Evolutionary conservation across 1,284 basidiomycete species (phyloP).

Genomic region (Boletus semigastroideus): DNA sequence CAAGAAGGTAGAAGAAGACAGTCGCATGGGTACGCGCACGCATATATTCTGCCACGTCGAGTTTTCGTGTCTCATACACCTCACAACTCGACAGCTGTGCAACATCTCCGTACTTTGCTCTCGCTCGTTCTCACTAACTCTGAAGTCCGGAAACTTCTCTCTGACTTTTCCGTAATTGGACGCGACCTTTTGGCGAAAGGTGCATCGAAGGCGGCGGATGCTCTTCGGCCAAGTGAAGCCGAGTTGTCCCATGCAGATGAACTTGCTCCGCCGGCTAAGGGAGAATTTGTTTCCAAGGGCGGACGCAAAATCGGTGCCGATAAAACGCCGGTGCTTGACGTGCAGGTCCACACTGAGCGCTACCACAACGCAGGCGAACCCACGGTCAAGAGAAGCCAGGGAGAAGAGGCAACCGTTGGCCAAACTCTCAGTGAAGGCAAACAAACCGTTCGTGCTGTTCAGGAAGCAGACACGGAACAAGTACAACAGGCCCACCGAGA

Average conservation of each 20-base stretch:
- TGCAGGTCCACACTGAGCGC: slow-evolving; percentile 42
- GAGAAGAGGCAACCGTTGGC: slow-evolving; percentile 25
- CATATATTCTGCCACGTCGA: neutral
- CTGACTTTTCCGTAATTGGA: slow-evolving; percentile 80
- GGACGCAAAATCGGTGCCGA: slow-evolving; percentile 43
- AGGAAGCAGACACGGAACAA: slow-evolving; percentile 1
- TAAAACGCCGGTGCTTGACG: slow-evolving; percentile 53
- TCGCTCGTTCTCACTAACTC: slow-evolving; percentile 87
- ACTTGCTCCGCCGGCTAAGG: slow-evolving; percentile 57
- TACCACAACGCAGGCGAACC: slow-evolving; percentile 47
- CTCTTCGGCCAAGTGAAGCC: slow-evolving; percentile 68
- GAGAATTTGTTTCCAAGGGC: slow-evolving; percentile 55
- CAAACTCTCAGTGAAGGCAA: slow-evolving; percentile 18
- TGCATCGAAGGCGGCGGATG: slow-evolving; percentile 73
- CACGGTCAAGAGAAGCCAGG: slow-evolving; percentile 33
- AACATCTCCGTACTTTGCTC: slow-evolving; percentile 83
- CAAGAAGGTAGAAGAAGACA: slow-evolving; percentile 59
- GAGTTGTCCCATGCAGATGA: slow-evolving; percentile 68
- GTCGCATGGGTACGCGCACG: slow-evolving; percentile 49
- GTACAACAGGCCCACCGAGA: neutral
- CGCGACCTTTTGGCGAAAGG: slow-evolving; percentile 84
- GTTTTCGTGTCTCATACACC: neutral
- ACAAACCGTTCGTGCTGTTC: slow-evolving; percentile 27
- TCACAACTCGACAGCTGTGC: slow-evolving; percentile 56
- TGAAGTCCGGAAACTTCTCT: slow-evolving; percentile 86